Evolutionary conservation across 257 asterid species (phyloP), one percentile per base, ranked within the genome.

Genomic region (Haberlea rhodopensis): DNA sequence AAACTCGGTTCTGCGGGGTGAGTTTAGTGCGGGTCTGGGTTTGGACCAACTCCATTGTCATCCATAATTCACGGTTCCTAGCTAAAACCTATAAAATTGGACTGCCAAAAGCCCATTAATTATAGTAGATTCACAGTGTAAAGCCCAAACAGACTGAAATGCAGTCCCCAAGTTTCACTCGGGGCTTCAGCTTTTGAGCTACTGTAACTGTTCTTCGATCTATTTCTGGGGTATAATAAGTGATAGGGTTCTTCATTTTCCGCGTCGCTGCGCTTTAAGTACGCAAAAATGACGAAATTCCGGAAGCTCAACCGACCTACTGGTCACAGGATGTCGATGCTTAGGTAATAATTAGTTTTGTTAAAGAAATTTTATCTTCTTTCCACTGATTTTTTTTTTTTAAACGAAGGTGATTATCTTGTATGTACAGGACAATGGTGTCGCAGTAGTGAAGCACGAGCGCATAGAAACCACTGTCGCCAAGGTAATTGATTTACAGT

Each of bases 381-480:
- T 51, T 5, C 43, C 1, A 15, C 0, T 53, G 8, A 5, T n/a
- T 19, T 63, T 51, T 52, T 28, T 3, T 54, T 11, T 21, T 63
- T 21, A 9, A 20, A 37, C 40, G 45, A 13, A 64, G 68, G 16
- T 58, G 60, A 45, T 40, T 53, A 26, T 54, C 62, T 28, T 52
- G 21, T 54, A 0, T 53, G 59, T 68, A 22, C 56, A 91, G 98
- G 87, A 91, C 98, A 62, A 78, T 91, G 98, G 96, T 86, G 5
- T 91, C 98, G 21, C 96, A 91, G 73, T 91, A 48, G 92, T 91
- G 77, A 83, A 89, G 80, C 98, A 91, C 63, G 98, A 91, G 73
- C 87, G 95, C 3, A 88, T 88, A 54, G 98, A 91, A 78, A 91
- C 98, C 60, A 91, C 96, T 11, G 84, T 86, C 55, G 86, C 96